Conservation (phyloP, 495 filamentous ascomycete genomes). For the Penicillium chermesinum region DNA sequence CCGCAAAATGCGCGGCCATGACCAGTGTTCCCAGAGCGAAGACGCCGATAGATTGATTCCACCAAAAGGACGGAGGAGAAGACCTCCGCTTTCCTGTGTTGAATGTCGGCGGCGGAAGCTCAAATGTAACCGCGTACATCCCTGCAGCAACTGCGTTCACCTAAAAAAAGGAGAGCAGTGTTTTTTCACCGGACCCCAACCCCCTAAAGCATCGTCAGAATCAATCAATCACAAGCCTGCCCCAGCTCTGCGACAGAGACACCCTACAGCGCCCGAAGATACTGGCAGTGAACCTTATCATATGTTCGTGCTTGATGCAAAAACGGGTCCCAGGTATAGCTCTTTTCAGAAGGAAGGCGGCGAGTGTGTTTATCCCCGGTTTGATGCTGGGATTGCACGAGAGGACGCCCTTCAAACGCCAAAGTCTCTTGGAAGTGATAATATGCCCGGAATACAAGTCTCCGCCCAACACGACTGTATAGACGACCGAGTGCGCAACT, state of each 20-base stretch:
- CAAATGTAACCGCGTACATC: background rate
- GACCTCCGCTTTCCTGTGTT: background rate
- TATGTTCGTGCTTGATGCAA: background rate
- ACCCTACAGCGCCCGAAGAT: background rate
- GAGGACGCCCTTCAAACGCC: background rate
- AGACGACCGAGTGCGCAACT: background rate
- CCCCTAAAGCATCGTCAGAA: background rate
- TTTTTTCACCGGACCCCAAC: background rate
- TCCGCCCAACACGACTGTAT: background rate
- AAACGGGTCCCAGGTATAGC: background rate
- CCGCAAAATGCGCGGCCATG: background rate
- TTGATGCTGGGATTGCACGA: background rate
- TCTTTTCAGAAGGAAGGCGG: background rate
- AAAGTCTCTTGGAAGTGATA: background rate
- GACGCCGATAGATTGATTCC: background rate
- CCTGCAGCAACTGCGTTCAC: background rate
- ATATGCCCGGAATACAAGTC: background rate
- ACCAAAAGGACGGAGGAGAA: background rate
- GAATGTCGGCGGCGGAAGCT: background rate
- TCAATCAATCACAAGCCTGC: background rate
- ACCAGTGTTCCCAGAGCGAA: background rate
- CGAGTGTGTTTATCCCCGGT: no score
- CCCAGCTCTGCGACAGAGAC: background rate
- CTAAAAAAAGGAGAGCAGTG: background rate
- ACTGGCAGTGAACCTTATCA: background rate